Conservation (phyloP, 2,329 filamentous ascomycete genomes). For the Xylariaceae sp. region DNA sequence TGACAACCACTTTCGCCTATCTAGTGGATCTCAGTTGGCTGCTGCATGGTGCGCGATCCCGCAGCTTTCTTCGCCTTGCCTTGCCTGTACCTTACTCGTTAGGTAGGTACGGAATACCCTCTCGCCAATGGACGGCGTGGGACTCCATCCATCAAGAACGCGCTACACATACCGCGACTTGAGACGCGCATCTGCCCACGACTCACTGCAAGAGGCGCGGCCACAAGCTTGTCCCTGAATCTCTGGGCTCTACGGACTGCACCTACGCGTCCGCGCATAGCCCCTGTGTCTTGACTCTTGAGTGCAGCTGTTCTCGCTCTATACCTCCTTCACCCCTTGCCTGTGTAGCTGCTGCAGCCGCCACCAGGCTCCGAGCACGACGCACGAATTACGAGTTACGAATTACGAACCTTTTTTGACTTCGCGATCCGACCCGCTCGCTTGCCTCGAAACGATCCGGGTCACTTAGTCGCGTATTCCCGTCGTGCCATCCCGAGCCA, state of each 20-base stretch:
- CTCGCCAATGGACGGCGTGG: not conserved
- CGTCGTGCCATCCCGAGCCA: not conserved
- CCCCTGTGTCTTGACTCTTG: constrained; percentile 6
- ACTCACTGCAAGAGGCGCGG: not conserved
- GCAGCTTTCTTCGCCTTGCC: not conserved
- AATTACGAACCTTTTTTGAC: no score
- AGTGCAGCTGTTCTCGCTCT: constrained; percentile 5
- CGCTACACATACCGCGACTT: not conserved
- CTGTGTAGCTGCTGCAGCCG: constrained; percentile 12
- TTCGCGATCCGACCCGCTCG: no score
- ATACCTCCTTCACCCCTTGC: not conserved
- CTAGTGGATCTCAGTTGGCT: not conserved
- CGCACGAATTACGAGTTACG: not conserved
- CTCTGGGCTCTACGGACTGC: not conserved
- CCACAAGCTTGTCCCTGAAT: not conserved
- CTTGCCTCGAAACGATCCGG: no score
- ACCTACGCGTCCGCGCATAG: constrained; percentile 5
- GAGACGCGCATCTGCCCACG: not conserved
- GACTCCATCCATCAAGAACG: no score
- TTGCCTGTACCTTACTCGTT: no score
- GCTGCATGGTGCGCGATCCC: not conserved
- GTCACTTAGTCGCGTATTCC: not conserved
- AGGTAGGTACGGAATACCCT: not conserved
- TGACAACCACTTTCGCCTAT: constrained; percentile 2
- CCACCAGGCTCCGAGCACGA: constrained; percentile 1